Base-by-base conservation (phyloP, 441 rosid species). In the Erodium texanum region DNA sequence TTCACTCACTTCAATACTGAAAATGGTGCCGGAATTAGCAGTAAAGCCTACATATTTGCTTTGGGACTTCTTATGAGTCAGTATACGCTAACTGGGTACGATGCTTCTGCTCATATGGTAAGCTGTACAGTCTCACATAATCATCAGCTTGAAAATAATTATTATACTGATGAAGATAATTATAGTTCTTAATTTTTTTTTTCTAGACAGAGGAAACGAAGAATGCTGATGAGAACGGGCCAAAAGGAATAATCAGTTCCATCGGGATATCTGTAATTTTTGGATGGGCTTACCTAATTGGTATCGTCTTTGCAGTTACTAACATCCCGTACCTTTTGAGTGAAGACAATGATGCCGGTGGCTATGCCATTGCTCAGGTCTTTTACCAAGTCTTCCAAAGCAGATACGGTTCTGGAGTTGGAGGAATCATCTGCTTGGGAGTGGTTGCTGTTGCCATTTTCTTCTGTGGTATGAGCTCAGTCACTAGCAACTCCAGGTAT, bases 91-190 rank as follows among this genome's bases (percentile, higher is more conserved):
- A 76, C 92, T 14, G 99, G 97, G 22, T 91, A 91, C 59, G 97
- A 91, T 82, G 97, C 97, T 2, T 94, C 99, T 67, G 97, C 97
- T 73, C 99, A 91, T 80, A 89, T 94, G 99, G 99, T 93, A 78
- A 75, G 80, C 62, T 19, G 22, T 58, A 18, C 61, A 54, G 0
- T 54, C 61, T 48, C 14, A 3, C 14, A 14, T 43, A 11, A 3
- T 43, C 29, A 27, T 1, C 29, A 27, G 1, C 29, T 27, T 27
- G 29, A 27, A 27, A 27, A 1, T 27, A 27, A 27, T 27, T 27
- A 27, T 27, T n/a, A n/a, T n/a, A n/a, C n/a, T n/a, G n/a, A n/a
- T n/a, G n/a, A n/a, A n/a, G n/a, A n/a, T n/a, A n/a, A n/a, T n/a
- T n/a, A n/a, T n/a, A 0, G 3, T 15, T 45, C 15, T 8, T 43